Base-by-base conservation (phyloP, 176 grass and related monocot species). In the Aegilops speltoides region DNA sequence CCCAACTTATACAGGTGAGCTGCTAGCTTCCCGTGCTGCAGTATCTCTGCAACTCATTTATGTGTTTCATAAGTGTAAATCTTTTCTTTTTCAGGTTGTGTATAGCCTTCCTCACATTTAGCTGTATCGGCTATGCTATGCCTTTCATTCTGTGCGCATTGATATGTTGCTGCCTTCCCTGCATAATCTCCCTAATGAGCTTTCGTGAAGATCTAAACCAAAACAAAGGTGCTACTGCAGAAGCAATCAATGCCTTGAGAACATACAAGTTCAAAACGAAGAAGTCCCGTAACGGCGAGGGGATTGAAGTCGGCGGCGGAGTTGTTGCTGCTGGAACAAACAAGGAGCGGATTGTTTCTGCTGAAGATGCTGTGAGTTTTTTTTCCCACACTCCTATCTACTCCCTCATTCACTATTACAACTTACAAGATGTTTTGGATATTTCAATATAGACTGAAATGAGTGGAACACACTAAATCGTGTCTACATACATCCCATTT, bases 31-130 rank as follows among this genome's bases (percentile, higher is more conserved):
- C 61, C 12, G n/a, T 40, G 45, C 70, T 68, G 56, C 45, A 43
- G 19, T 88, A 67, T 45, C 31, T 83, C 79, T 73, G 45, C 32
- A 84, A 85, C 28, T 79, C 23, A 87, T 41, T 56, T 87, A 63
- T 34, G 32, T 81, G 77, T 81, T 91, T 80, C 82, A 79, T 78
- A 24, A 63, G 36, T 86, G 82, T 83, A 80, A 80, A 22, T 86
- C 56, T 36, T 81, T 79, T 37, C 74, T 66, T 82, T 79, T 88
- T 62, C 89, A 99, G 97, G 97, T 93, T 99, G 83, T 99, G 94
- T 81, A 92, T 99, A 83, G 97, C 89, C 19, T 99, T 99, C 84
- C 97, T 99, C 56, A 94, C 97, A n/a, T 96, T 99, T 73, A 97
- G 94, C 79, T 99, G 92, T 84, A 97, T 99, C 0, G 97, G 97